phyloP scores from a whole-genome alignment of 2,329 filamentous ascomycete species.

The Endocalyx cinctus region DNA sequence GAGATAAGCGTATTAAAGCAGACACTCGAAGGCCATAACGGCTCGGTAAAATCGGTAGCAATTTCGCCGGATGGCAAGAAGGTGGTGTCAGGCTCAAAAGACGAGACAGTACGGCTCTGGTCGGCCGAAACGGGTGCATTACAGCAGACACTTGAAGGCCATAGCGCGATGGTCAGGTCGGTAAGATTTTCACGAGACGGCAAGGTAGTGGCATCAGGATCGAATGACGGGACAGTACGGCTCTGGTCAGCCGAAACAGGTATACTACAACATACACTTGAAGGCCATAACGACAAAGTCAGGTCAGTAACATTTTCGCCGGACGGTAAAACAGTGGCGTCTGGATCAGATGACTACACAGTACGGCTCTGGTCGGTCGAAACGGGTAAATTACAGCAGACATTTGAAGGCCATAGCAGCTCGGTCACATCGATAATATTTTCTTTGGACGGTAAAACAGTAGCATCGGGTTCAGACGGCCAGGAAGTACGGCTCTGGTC shows the following conservation, averaged over 20 bases:
- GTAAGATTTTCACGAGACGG: neutral
- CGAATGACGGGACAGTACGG: no score
- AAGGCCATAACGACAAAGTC: slow-evolving; percentile 7
- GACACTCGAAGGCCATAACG: slow-evolving; percentile 7
- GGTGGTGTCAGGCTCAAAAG: slow-evolving; percentile 11
- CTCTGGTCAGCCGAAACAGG: no score
- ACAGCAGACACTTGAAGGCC: neutral
- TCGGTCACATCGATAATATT: no score
- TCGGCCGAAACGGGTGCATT: slow-evolving; percentile 5
- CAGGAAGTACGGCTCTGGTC: no score
- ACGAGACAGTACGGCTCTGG: slow-evolving; percentile 11
- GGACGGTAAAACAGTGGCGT: slow-evolving; percentile 7
- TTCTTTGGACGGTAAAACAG: neutral
- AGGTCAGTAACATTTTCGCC: slow-evolving; percentile 13
- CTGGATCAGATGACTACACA: slow-evolving; percentile 11
- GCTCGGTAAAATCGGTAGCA: slow-evolving; percentile 6
- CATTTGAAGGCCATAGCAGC: neutral
- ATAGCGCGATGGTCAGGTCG: no score
- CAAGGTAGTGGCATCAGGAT: no score
- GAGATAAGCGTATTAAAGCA: no score
- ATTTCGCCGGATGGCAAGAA: slow-evolving; percentile 11
- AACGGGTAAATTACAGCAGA: neutral
- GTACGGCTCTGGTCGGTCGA: slow-evolving; percentile 9
- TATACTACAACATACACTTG: no score
- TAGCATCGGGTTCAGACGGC: no score